Base-by-base conservation (phyloP, 129 eudicot species). In the Chrysanthemum seticuspe region DNA sequence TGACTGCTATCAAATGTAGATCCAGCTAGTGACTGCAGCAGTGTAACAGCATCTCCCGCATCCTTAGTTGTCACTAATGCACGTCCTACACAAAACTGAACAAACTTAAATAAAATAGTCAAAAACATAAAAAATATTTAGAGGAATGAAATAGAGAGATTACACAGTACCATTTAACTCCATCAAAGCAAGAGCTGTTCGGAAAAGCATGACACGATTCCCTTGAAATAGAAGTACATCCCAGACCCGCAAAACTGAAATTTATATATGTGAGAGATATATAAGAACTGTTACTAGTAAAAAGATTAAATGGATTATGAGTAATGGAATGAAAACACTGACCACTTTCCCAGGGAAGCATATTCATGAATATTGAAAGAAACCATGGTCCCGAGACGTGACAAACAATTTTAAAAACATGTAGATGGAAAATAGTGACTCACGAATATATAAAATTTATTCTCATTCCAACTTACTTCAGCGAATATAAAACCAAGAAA, bases 281-380 rank as follows among this genome's bases (percentile, higher is more conserved):
- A 67, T 11, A 60, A 60, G 45, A n/a, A 19, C 3, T 14, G 25
- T 13, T 52, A 15, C 15, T 52, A 61, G 2, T 51, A 58, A 45
- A 27, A 70, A 65, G 73, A 13, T n/a, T n/a, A n/a, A n/a, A n/a
- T n/a, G 59, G 66, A 65, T 45, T 70, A 31, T 67, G 71, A 63
- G 67, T 49, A 57, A 67, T 31, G 64, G 73, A 77, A 76, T 71
- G 71, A 71, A 76, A 81, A 79, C 77, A 57, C 97, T 81, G 81
- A 95, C 99, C 99, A 85, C 96, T 95, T 95, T 95, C 99, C 99
- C 99, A 95, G 44, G 99, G 99, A 80, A 95, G 94, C 94, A 95
- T 90, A 79, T 95, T 95, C 94, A 91, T 91, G 78, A 90, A 95
- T 74, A 95, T 88, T n/a, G 99, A 83, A 74, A 95, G 95, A 78